These are phyloP conservation scores for Pseudocohnilembus persalinus DNA, from an alignment of 169 alveolate species.

Conservation along the genomic window DNA sequence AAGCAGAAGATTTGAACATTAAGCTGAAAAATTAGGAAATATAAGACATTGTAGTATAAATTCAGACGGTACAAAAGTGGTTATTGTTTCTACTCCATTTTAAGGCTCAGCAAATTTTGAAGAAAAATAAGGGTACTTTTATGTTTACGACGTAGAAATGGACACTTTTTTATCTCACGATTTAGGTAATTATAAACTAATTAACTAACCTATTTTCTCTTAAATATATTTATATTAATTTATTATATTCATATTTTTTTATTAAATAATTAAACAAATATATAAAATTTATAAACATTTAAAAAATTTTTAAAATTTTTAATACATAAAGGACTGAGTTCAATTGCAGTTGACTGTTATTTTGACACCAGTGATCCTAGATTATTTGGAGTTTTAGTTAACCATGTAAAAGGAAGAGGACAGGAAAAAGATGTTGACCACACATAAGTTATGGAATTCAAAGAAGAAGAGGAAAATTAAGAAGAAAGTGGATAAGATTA, in stretches of 20 bases:
- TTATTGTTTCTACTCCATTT: conserved; percentile 66
- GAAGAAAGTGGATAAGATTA: background rate
- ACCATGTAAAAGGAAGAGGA: conserved; percentile 22
- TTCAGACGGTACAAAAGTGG: conserved; percentile 77
- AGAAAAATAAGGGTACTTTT: conserved; percentile 46
- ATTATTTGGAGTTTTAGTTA: conserved; percentile 29
- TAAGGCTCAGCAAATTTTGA: conserved; percentile 54
- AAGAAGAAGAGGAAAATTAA: conserved; percentile 4
- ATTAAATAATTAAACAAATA: conserved; percentile 70
- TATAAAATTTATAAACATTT: no score
- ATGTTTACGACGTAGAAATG: conserved; percentile 79
- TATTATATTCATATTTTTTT: conserved; percentile 65
- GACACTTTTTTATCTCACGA: conserved; percentile 76
- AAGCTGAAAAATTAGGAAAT: conserved; percentile 66
- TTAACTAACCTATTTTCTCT: conserved; percentile 57
- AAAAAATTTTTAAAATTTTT: no score
- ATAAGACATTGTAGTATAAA: conserved; percentile 73
- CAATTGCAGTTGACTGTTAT: conserved; percentile 10
- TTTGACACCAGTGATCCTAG: conserved; percentile 16
- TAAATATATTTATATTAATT: conserved; percentile 73
- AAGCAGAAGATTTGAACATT: conserved; percentile 77
- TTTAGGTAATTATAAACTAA: conserved; percentile 58
- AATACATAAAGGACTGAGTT: conserved; percentile 25
- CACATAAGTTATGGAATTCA: conserved; percentile 50
- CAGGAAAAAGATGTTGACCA: conserved; percentile 40